Evolutionary conservation across 148 eudicot genomes (phyloP), one percentile per base, ranked within the genome.

Genomic region (Amaranthus palmeri): DNA sequence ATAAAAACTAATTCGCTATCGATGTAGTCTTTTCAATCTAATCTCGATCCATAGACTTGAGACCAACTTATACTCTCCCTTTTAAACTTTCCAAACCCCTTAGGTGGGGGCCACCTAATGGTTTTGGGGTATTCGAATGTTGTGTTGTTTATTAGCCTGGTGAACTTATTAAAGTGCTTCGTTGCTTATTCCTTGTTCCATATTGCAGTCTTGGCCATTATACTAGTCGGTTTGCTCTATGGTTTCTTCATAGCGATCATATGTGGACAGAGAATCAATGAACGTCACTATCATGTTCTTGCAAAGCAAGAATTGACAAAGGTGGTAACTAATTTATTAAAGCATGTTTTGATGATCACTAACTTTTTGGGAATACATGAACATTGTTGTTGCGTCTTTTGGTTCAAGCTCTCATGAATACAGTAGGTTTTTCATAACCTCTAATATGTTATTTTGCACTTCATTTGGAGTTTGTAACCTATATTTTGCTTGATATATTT

Each of bases 191-290:
- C 36, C 45, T 56, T 50, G 14, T 53, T 42, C 44, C 55, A 50
- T 65, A n/a, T 72, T 81, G 86, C 89, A 95, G 99, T 88, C 70
- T 75, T 95, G 70, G 97, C 99, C 55, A 85, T 92, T 76, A 75
- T 95, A 73, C 77, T 95, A 83, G 96, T 95, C 85, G 99, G 99
- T 56, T 81, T 95, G 88, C 96, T 95, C 65, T 95, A 95, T 84
- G 99, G 99, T 14, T 95, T 95, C 81, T 95, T 95, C 81, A 92
- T 95, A 75, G 97, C 99, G 61, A 95, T 95, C 55, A 95, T 95
- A 71, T 95, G 97, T 82, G 99, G 99, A 60, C 96, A 92, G 84
- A 84, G 93, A 83, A 95, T 95, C 75, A 92, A 71, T 74, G 99
- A 95, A 70, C 97, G 99, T 71, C 99, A 95, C 83, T 87, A 88